These are phyloP conservation scores for Pseudocercospora macadamiae DNA, from an alignment of 2,329 filamentous ascomycete species.

Conservation along the genomic window DNA sequence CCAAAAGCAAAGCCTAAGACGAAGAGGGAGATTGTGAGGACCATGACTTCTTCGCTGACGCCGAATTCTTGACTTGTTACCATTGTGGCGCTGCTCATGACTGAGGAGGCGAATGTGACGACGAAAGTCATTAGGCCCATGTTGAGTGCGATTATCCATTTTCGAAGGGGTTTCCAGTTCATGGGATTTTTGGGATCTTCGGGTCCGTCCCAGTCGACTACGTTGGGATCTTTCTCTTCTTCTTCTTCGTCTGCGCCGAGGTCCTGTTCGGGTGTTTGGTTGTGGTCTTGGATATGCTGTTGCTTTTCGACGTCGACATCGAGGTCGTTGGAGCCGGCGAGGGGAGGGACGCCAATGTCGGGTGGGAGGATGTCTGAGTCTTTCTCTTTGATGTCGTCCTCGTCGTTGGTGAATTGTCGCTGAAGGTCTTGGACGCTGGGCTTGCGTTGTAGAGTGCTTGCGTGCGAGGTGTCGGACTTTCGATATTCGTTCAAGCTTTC, in stretches of 20 bases:
- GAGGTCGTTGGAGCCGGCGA: background rate
- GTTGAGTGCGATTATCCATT: constrained; percentile 31
- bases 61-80: constrained; percentile 27
- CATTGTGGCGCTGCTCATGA: constrained; percentile 25
- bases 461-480: constrained; percentile 8
- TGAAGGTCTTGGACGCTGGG: constrained; percentile 6
- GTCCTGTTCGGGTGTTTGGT: constrained; percentile 3
- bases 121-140: constrained; percentile 33
- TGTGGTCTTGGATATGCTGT: background rate
- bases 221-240: constrained; percentile 26
- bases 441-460: constrained; percentile 5
- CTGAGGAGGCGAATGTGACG: constrained; percentile 59
- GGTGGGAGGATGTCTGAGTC: constrained; percentile 12
- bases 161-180: constrained; percentile 23
- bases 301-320: constrained; percentile 24
- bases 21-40: constrained; percentile 29
- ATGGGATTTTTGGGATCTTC: constrained; percentile 29
- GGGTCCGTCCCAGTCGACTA: constrained; percentile 29
- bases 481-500: background rate
- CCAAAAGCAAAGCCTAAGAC: constrained; percentile 32
- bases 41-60: constrained; percentile 31
- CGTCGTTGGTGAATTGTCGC: constrained; percentile 6
- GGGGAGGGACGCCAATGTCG: background rate
- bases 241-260: constrained; percentile 12
- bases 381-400: constrained; percentile 15